phyloP scores from a whole-genome alignment of 73 alveolate genomes.

The Blepharisma stoltei region DNA sequence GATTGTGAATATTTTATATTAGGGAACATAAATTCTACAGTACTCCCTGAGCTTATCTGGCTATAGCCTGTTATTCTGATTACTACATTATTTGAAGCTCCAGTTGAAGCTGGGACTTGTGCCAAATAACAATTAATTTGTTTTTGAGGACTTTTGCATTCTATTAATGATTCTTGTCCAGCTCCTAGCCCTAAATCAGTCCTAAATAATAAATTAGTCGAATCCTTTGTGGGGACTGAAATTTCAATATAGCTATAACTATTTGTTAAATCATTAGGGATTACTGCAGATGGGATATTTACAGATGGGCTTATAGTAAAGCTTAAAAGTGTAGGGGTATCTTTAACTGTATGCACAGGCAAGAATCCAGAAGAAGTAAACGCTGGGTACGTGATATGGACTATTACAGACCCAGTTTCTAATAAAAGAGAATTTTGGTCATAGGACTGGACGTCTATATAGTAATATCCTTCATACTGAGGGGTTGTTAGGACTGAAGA shows the following conservation, averaged over 20 bases:
- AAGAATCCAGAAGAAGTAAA: background rate
- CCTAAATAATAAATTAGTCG: background rate
- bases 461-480: slow-evolving; percentile 3
- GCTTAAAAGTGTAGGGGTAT: slow-evolving; percentile 18
- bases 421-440: background rate
- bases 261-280: slow-evolving; percentile 2
- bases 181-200: background rate
- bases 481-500: background rate
- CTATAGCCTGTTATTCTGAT: background rate
- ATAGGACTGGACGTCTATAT: background rate
- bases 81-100: background rate
- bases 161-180: background rate
- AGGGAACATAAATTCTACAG: slow-evolving; percentile 3
- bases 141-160: background rate
- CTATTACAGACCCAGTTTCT: slow-evolving; percentile 24
- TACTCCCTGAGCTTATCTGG: background rate
- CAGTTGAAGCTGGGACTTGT: slow-evolving; percentile 13
- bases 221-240: background rate
- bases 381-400: background rate
- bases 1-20: background rate
- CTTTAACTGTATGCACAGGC: background rate
- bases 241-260: slow-evolving; percentile 8
- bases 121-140: background rate
- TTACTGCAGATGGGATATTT: background rate
- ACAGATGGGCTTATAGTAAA: background rate